Evolutionary conservation across 31 red algal genomes (phyloP).

Genomic region (Odonthalia washingtoniensis): DNA sequence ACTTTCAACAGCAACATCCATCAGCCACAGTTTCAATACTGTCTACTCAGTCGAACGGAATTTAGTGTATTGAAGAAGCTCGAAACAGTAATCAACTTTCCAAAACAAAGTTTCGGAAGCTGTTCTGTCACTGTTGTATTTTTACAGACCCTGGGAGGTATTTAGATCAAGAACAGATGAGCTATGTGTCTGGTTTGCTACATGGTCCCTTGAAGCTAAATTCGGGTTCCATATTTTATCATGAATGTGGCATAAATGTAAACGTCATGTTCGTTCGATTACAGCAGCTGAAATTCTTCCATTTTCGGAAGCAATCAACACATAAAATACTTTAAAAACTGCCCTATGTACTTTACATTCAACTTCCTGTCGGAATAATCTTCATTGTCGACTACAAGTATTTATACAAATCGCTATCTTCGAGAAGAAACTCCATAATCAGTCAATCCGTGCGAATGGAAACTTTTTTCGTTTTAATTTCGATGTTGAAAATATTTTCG

Average conservation of each 20-base stretch:
- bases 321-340: background rate
- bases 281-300: conserved; percentile 1
- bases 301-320: conserved; percentile 6
- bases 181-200: conserved; percentile 2
- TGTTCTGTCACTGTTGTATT: background rate
- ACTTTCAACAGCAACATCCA: conserved; percentile 19
- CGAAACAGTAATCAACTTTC: background rate
- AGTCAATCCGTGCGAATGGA: background rate
- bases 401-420: background rate
- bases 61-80: conserved; percentile 19
- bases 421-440: background rate
- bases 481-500: background rate
- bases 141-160: conserved; percentile 12
- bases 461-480: background rate
- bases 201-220: background rate
- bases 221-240: conserved; percentile 7
- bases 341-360: background rate
- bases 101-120: background rate
- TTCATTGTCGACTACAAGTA: background rate
- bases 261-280: too few species aligned
- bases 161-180: conserved; percentile 4
- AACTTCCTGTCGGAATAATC: background rate
- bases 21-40: background rate
- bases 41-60: background rate
- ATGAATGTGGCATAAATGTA: background rate